Evolutionary conservation across 257 asterid genomes (phyloP).

Genomic region (Solanum appendiculatum): DNA sequence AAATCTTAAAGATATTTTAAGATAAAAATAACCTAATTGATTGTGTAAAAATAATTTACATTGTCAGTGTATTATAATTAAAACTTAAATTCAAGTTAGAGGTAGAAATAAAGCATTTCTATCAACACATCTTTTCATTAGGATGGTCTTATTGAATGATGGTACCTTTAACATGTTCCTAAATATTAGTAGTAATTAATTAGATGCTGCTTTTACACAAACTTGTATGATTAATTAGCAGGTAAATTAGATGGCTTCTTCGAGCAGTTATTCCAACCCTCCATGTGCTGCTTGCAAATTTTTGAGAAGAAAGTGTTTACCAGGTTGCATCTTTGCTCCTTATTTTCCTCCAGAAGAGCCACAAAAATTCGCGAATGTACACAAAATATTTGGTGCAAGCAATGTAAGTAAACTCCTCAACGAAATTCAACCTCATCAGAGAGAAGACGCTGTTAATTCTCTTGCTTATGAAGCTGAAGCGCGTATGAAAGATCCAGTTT

Average conservation of each 20-base stretch:
- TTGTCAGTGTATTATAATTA: background rate
- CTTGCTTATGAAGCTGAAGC: slow-evolving; percentile 83
- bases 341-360: slow-evolving; percentile 86
- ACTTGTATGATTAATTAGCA: background rate
- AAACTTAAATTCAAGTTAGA: background rate
- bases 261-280: slow-evolving; percentile 38
- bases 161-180: background rate
- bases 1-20: too few species aligned
- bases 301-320: slow-evolving; percentile 57
- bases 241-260: background rate
- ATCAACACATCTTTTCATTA: background rate
- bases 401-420: slow-evolving; percentile 62
- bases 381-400: slow-evolving; percentile 74
- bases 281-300: slow-evolving; percentile 93
- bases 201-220: background rate
- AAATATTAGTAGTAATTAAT: too few species aligned
- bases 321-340: slow-evolving; percentile 56
- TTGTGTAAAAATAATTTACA: too few species aligned
- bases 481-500: slow-evolving; percentile 57
- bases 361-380: slow-evolving; percentile 51
- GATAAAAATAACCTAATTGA: too few species aligned
- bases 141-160: background rate
- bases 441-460: slow-evolving; percentile 74
- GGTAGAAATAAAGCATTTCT: background rate
- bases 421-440: slow-evolving; percentile 51